Percentiles rank a stretch among this genome's conserved stretches.
Evolutionary conservation across 2,329 filamentous ascomycete species (phyloP).

Genomic region (Bisporella sp.): DNA sequence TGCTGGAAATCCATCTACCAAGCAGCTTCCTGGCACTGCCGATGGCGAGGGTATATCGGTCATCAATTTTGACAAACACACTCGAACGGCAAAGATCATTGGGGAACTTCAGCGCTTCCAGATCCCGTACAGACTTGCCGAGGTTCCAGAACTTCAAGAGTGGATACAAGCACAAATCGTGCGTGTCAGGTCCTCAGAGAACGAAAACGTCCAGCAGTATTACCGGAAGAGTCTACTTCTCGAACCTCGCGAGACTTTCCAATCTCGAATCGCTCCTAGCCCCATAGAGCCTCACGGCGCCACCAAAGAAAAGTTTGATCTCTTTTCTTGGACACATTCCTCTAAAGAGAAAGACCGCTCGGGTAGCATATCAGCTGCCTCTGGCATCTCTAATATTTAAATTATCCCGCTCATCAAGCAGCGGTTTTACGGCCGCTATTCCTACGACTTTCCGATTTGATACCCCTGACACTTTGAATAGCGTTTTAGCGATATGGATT

Average conservation of each 20-base stretch:
- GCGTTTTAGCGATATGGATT: slow-evolving; percentile 28
- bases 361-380: neutral
- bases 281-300: slow-evolving; percentile 19
- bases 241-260: slow-evolving; percentile 45
- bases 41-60: slow-evolving; percentile 64
- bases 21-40: slow-evolving; percentile 57
- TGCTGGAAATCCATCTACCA: slow-evolving; percentile 82
- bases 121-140: slow-evolving; percentile 77
- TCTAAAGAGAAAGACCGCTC: slow-evolving; percentile 10
- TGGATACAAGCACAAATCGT: slow-evolving; percentile 89
- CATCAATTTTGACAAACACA: slow-evolving; percentile 98
- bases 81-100: slow-evolving; percentile 90
- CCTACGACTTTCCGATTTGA: slow-evolving; percentile 19
- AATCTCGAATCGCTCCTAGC: slow-evolving; percentile 16
- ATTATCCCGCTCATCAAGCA: slow-evolving; percentile 3
- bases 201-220: slow-evolving; percentile 56
- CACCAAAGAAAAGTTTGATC: slow-evolving; percentile 43
- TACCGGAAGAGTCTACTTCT: slow-evolving; percentile 61
- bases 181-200: slow-evolving; percentile 47
- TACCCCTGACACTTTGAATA: slow-evolving; percentile 29
- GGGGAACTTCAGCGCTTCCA: slow-evolving; percentile 94
- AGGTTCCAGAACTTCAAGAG: slow-evolving; percentile 82
- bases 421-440: neutral
- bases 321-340: slow-evolving; percentile 42
- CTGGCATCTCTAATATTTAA: neutral